These are phyloP conservation scores for Colletotrichum cereale DNA, from an alignment of 2,329 filamentous ascomycete genomes.

Conservation along the genomic window DNA sequence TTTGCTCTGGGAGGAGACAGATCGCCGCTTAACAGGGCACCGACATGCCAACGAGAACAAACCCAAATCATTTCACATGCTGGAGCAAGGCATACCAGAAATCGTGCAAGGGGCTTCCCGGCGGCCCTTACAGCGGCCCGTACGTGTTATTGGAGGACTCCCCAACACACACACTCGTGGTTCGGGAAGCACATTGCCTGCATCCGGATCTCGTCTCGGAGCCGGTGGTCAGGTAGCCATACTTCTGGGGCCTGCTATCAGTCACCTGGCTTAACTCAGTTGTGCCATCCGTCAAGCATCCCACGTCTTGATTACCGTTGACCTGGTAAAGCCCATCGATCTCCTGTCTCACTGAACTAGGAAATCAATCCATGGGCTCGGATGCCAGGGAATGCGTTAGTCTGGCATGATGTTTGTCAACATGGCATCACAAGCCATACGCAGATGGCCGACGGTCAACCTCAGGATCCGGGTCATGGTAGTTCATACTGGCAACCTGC, in stretches of 20 bases:
- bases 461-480: slow-evolving; percentile 4
- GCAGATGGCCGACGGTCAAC: not conserved
- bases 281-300: slow-evolving; percentile 12
- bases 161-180: no score
- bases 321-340: slow-evolving; percentile 15
- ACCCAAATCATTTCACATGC: not conserved
- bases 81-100: not conserved
- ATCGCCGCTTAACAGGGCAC: not conserved
- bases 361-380: not conserved
- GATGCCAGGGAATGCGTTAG: not conserved
- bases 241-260: slow-evolving; percentile 10
- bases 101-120: not conserved
- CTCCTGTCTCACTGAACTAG: slow-evolving; percentile 5
- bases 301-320: not conserved
- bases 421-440: not conserved
- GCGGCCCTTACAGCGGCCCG: slow-evolving; percentile 15
- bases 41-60: not conserved
- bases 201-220: slow-evolving; percentile 13
- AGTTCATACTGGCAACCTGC: slow-evolving; percentile 2
- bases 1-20: not conserved
- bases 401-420: not conserved
- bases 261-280: not conserved
- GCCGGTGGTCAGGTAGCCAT: slow-evolving; percentile 2
- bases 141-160: slow-evolving; percentile 10
- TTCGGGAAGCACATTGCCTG: slow-evolving; percentile 24